phyloP scores from a whole-genome alignment of 257 asterid species.

The Solanum medicagineum region DNA sequence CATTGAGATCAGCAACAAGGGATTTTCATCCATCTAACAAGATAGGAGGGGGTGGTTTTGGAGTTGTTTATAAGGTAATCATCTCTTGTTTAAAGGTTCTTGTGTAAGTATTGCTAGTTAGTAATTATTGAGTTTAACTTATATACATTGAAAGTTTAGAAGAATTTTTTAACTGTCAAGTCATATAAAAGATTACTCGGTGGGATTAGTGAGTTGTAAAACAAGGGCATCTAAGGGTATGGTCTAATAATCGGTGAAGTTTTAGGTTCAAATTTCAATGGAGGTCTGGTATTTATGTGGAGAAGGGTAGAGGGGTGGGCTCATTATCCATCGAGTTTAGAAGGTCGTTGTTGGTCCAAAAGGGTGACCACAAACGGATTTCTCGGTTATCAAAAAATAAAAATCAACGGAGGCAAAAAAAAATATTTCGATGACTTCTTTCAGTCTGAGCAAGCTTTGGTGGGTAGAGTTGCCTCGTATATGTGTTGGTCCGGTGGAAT shows the following conservation, averaged over 20 bases:
- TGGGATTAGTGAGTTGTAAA: not conserved
- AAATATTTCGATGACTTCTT: not conserved
- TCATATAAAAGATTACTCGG: not conserved
- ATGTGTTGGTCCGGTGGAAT: not conserved
- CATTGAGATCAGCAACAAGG: conserved; percentile 62
- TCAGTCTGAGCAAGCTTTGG: not conserved
- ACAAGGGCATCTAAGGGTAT: not conserved
- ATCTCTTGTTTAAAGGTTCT: not conserved
- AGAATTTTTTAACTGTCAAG: not conserved
- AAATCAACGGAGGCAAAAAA: too few species aligned
- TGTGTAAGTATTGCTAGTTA: not conserved
- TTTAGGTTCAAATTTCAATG: not conserved
- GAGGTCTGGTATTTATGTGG: not conserved
- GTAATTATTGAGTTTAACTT: not conserved
- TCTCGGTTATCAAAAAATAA: too few species aligned
- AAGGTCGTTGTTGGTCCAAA: too few species aligned
- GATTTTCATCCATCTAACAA: conserved; percentile 54
- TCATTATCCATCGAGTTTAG: too few species aligned
- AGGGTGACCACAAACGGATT: too few species aligned
- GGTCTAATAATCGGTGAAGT: not conserved
- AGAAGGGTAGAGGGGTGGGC: too few species aligned
- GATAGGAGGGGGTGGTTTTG: conserved; percentile 80
- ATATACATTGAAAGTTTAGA: not conserved
- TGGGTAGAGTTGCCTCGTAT: not conserved
- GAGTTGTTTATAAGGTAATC: conserved; percentile 59